Conservation (phyloP, 208 protist genomes). For the Trypanosoma conorhini region DNA sequence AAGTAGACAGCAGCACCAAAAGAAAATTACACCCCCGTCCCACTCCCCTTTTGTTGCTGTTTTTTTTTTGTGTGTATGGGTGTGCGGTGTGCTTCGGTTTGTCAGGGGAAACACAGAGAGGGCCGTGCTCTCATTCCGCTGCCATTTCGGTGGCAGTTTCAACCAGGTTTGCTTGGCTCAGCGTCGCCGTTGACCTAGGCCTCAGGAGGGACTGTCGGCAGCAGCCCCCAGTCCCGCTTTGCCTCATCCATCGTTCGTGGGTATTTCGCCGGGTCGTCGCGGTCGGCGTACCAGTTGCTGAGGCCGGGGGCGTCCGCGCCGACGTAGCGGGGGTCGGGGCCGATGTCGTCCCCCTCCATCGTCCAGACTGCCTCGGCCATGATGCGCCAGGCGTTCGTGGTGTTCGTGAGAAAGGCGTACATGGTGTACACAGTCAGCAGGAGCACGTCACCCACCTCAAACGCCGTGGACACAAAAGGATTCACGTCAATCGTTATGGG, state of each 20-base stretch:
- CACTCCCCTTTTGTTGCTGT: neutral
- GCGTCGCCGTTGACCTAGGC: neutral
- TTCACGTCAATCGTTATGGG: conserved; percentile 72
- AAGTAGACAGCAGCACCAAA: neutral
- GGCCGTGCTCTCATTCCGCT: neutral
- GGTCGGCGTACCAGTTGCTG: conserved; percentile 41
- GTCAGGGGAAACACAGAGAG: neutral
- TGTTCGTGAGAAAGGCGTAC: conserved; percentile 77
- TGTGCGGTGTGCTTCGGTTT: neutral
- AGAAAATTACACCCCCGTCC: neutral
- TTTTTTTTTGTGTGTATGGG: too few relatives aligned
- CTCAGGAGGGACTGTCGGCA: conserved; percentile 29
- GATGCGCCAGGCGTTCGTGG: conserved; percentile 66
- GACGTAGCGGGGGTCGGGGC: conserved; percentile 77
- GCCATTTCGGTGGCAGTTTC: neutral
- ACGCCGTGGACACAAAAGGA: conserved; percentile 59
- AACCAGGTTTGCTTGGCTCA: neutral
- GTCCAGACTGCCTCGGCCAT: conserved; percentile 80
- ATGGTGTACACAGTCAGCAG: conserved; percentile 89
- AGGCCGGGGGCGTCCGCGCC: conserved; percentile 56
- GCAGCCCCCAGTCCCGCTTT: conserved; percentile 71
- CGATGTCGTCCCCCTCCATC: conserved; percentile 87
- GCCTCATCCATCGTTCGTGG: conserved; percentile 60
- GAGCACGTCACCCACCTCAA: conserved; percentile 78
- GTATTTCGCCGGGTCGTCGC: conserved; percentile 54